These are phyloP conservation scores for Aphanomyces cochlioides DNA, from an alignment of 352 stramenopile species.

Conservation along the genomic window DNA sequence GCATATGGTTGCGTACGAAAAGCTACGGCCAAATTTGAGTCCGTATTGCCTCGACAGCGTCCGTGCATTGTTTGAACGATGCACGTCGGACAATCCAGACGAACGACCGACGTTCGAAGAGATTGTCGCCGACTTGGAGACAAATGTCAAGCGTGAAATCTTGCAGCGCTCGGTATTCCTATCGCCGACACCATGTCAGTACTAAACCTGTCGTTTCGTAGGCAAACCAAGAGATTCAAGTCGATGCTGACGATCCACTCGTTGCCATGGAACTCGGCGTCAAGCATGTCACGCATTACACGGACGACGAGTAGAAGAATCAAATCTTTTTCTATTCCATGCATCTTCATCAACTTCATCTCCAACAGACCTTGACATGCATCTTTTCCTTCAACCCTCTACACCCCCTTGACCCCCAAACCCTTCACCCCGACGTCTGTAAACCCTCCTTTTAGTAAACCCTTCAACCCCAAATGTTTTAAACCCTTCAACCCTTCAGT, in stretches of 20 bases:
- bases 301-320: slow-evolving; percentile 43
- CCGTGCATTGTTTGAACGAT: slow-evolving; percentile 73
- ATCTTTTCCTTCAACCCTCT: too few species aligned
- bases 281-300: slow-evolving; percentile 76
- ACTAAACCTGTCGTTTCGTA: slow-evolving; percentile 10
- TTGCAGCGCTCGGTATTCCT: slow-evolving; percentile 61
- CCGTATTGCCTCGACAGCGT: slow-evolving; percentile 81
- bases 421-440: too few species aligned
- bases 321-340: too few species aligned
- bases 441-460: too few species aligned
- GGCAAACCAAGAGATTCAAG: slow-evolving; percentile 36
- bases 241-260: slow-evolving; percentile 47
- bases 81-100: slow-evolving; percentile 71
- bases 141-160: slow-evolving; percentile 80
- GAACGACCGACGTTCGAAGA: slow-evolving; percentile 78
- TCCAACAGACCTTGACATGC: too few species aligned
- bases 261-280: slow-evolving; percentile 78
- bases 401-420: too few species aligned
- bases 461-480: too few species aligned
- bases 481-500: too few species aligned
- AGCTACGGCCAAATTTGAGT: slow-evolving; percentile 77
- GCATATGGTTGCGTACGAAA: slow-evolving; percentile 88
- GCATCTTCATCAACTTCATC: too few species aligned
- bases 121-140: slow-evolving; percentile 82
- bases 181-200: too few species aligned